These are phyloP conservation scores for Spergularia azorica DNA, from an alignment of 179 eudicot genomes.

Conservation along the genomic window DNA sequence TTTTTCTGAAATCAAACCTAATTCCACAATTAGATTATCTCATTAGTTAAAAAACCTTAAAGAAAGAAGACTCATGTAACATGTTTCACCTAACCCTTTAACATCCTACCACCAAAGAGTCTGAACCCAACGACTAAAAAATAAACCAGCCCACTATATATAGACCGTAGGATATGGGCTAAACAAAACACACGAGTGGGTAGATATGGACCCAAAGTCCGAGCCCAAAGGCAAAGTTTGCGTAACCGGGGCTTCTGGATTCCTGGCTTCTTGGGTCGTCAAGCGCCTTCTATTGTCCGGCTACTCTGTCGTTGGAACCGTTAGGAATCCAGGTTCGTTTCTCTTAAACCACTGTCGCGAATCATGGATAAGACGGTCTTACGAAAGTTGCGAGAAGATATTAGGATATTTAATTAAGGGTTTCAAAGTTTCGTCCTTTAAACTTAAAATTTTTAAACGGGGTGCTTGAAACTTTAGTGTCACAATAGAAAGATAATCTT, in stretches of 20 bases:
- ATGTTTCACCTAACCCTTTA: slow-evolving; percentile 23
- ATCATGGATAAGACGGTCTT: too few species aligned
- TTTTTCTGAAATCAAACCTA: too few species aligned
- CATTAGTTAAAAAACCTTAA: not conserved
- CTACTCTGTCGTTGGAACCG: slow-evolving; percentile 78
- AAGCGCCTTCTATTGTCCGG: slow-evolving; percentile 77
- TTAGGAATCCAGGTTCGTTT: slow-evolving; percentile 70
- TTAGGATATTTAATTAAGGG: too few species aligned
- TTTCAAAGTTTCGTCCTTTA: too few species aligned
- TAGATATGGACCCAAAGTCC: slow-evolving; percentile 30
- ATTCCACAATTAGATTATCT: not conserved
- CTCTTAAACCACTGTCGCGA: not conserved
- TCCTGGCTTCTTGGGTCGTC: slow-evolving; percentile 87
- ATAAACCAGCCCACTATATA: not conserved
- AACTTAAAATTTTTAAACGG: too few species aligned
- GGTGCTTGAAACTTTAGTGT: too few species aligned
- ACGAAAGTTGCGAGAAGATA: too few species aligned
- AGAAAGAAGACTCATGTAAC: slow-evolving; percentile 4
- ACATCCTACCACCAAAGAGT: too few species aligned
- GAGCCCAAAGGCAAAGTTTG: slow-evolving; percentile 69
- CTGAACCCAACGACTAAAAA: not conserved
- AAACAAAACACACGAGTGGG: not conserved
- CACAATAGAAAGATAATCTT: too few species aligned
- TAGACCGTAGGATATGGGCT: not conserved
- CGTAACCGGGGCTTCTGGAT: slow-evolving; percentile 93